Evolutionary conservation across 371 early-diverging fungal species (phyloP).

Genomic region (Dinochytrium kinnereticum): DNA sequence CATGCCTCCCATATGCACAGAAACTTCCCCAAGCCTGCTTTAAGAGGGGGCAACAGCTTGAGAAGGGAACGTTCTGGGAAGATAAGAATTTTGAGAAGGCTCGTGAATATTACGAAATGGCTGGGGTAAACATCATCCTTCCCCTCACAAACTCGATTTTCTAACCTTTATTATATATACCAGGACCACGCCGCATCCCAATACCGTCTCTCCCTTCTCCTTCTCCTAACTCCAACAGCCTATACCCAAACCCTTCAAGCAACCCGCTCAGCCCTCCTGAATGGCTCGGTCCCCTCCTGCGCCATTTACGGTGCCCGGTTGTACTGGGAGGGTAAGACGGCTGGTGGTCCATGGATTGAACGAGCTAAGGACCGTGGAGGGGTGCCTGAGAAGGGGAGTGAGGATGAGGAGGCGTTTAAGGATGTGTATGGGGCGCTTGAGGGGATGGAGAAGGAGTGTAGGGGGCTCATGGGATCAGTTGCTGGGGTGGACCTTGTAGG

Average conservation of each 20-base stretch:
- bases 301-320: not conserved
- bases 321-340: conserved; percentile 5
- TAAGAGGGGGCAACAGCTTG: not conserved
- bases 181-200: conserved; percentile 4
- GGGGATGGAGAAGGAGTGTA: conserved; percentile 4
- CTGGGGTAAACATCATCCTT: conserved; percentile 12
- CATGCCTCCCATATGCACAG: not conserved
- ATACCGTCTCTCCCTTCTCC: conserved; percentile 2
- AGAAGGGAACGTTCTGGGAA: conserved; percentile 20
- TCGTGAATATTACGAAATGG: not conserved
- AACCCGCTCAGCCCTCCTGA: not conserved
- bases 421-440: not conserved
- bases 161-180: not conserved
- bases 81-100: conserved; percentile 14
- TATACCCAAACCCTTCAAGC: not conserved
- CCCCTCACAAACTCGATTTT: not conserved
- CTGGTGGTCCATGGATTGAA: conserved; percentile 14
- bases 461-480: not conserved
- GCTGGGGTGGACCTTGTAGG: not conserved
- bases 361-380: conserved; percentile 6
- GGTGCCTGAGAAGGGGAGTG: not conserved
- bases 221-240: not conserved
- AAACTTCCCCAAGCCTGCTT: conserved; percentile 15
- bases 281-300: not conserved
- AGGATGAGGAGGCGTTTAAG: not conserved